Evolutionary conservation across 2,329 filamentous ascomycete genomes (phyloP).

Genomic region (Colletotrichum sp.): DNA sequence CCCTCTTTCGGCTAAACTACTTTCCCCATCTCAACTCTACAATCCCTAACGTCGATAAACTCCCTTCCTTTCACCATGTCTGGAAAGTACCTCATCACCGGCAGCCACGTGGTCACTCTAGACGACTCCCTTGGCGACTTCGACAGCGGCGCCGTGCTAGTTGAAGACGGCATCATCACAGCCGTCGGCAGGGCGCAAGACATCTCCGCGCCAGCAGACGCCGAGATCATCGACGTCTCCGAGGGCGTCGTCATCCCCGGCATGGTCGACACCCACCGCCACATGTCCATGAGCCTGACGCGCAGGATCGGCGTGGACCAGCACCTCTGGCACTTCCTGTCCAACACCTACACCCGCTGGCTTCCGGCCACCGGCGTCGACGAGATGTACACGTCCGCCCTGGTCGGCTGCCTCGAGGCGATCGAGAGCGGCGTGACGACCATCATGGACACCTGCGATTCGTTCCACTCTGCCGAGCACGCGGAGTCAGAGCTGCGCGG

Average conservation of each 20-base stretch:
- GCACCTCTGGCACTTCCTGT: background rate
- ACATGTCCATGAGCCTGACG: background rate
- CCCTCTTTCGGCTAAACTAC: rapidly evolving
- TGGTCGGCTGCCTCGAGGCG: background rate
- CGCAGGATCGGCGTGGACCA: background rate
- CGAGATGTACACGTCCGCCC: background rate
- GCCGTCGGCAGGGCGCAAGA: background rate
- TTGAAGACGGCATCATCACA: background rate
- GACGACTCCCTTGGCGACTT: background rate
- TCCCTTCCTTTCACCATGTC: background rate
- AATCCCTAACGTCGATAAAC: background rate
- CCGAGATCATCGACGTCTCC: background rate
- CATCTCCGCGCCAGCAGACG: background rate
- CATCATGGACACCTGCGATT: background rate
- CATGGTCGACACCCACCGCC: background rate
- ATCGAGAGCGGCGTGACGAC: background rate
- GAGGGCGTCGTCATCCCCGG: background rate
- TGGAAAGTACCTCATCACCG: background rate
- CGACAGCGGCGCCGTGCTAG: background rate
- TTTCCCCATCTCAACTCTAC: background rate
- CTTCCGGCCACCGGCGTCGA: background rate
- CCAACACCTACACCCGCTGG: background rate
- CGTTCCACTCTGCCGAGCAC: background rate
- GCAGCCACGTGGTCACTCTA: background rate
- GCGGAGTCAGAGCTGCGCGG: background rate